Base-by-base conservation (phyloP, 2,329 filamentous ascomycete genomes). In the Phoma herbarum region DNA sequence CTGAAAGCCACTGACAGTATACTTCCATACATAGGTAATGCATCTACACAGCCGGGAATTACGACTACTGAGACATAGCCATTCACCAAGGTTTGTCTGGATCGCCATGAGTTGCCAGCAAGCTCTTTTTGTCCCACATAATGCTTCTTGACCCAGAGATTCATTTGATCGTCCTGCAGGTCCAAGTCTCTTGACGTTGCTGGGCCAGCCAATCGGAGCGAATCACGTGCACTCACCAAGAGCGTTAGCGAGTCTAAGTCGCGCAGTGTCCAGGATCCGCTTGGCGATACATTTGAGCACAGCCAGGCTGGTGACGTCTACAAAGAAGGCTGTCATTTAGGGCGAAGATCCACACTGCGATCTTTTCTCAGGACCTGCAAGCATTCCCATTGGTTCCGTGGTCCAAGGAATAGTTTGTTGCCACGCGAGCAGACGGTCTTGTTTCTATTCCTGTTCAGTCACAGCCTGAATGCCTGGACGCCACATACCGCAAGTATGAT, bases 271-370 rank as follows among this genome's bases (percentile, higher is more conserved):
- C 26, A 57, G 49, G 52, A 43, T 43, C 41, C 43, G 26, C 66
- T 71, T 65, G 65, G 68, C 68, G 45, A 47, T 29, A 54, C 23
- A 49, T 39, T 39, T n/a, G 43, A 62, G 59, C 68, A 69, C 68
- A 71, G 68, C 68, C 62, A 62, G 58, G 47, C 42, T 55, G 66
- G 59, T 69, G 66, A 71, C 67, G 67, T 70, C 47, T 61, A 60
- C 60, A 61, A 42, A 48, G 20, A 53, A 54, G 60, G 52, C 59
- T 61, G 48, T 58, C 46, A 42, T 42, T 14, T 16, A 35, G 18
- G 11, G 14, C 11, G 23, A 52, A 43, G 35, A 49, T 58, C 44
- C 29, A 45, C 39, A 39, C 14, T 49, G 16, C 12, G 23, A 53
- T 26, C 10, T 18, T 9, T 10, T 1, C 29, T 12, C 18, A 20